Base-by-base conservation (phyloP, 1,284 basidiomycete genomes). In the Volvariella surrecta region DNA sequence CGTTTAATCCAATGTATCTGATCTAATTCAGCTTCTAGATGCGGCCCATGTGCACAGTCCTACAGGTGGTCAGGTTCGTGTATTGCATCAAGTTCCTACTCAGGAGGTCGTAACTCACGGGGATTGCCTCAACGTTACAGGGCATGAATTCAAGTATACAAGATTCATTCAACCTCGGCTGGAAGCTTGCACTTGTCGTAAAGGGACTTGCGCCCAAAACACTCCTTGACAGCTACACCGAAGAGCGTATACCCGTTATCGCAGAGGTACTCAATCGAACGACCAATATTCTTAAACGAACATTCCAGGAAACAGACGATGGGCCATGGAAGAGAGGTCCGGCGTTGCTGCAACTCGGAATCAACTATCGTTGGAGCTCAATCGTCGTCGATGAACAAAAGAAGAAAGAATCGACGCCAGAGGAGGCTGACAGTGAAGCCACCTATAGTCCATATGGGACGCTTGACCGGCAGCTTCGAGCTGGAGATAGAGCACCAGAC, bases 111-210 rank as follows among this genome's bases (percentile, higher is more conserved):
- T 11, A 28, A 28, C 11, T 28, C 6, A 11, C 11, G 24, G n/a
- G n/a, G n/a, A n/a, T n/a, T n/a, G n/a, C n/a, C n/a, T n/a, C n/a
- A n/a, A n/a, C n/a, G n/a, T 19, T 18, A n/a, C n/a, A 48, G 43
- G 70, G 67, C 9, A 47, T 67, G 20, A 71, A 71, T 39, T 54
- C 60, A 0, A 48, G 58, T 15, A 53, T 68, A 6, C 66, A 68
- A 45, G 67, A 71, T 48, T 51, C 64, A 64, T 55, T 62, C 42
- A 72, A 70, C 44, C 50, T 70, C 2, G 60, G 52, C 0, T 71
- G 68, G 69, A 71, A 72, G 39, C 43, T 70, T 18, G 55, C 63
- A 3, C 50, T 67, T 6, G 65, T 66, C 20, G 43, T 58, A 22
- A 63, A 64, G 22, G 56, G 56, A 51, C 15, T 48, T 51, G 46